phyloP scores from a whole-genome alignment of 2,329 filamentous ascomycete genomes.

The Penicillium sp. region DNA sequence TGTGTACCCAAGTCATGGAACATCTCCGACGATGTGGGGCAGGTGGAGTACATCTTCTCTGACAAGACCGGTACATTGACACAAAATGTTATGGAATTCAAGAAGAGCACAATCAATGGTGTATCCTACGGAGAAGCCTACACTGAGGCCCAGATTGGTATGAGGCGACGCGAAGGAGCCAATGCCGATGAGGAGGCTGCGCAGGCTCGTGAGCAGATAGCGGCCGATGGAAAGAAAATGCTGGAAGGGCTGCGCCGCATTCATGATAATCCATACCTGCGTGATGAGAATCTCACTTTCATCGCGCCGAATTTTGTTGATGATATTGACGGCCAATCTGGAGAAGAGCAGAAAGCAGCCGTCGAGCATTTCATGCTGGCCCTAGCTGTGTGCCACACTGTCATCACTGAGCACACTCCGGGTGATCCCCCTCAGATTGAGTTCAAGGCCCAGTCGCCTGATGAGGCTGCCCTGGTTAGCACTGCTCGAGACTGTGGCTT shows the following conservation, averaged over 20 bases:
- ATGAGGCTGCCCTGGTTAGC: conserved; percentile 90
- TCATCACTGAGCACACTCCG: conserved; percentile 84
- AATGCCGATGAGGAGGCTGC: conserved; percentile 79
- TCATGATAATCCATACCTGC: conserved; percentile 86
- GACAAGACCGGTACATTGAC: conserved; percentile 90
- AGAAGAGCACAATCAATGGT: conserved; percentile 96
- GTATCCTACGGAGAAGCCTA: conserved; percentile 95
- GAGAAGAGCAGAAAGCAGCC: conserved; percentile 71
- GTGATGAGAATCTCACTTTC: conserved; percentile 88
- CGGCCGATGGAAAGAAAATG: conserved; percentile 70
- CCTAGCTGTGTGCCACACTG: conserved; percentile 92
- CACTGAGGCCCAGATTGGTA: conserved; percentile 92
- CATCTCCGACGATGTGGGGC: conserved; percentile 94
- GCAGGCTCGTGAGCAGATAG: conserved; percentile 74
- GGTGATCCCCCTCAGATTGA: conserved; percentile 89
- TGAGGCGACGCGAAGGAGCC: conserved; percentile 88
- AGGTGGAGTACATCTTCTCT: conserved; percentile 99
- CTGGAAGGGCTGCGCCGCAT: conserved; percentile 69
- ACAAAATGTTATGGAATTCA: conserved; percentile 98
- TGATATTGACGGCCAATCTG: conserved; percentile 76
- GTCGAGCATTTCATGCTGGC: conserved; percentile 92
- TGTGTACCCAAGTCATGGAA: conserved; percentile 99
- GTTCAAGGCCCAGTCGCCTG: conserved; percentile 96
- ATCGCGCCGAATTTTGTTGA: conserved; percentile 85
- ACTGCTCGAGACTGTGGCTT: conserved; percentile 96